Evolutionary conservation across 1,284 basidiomycete species (phyloP).

Genomic region (Kwoniella shivajii): DNA sequence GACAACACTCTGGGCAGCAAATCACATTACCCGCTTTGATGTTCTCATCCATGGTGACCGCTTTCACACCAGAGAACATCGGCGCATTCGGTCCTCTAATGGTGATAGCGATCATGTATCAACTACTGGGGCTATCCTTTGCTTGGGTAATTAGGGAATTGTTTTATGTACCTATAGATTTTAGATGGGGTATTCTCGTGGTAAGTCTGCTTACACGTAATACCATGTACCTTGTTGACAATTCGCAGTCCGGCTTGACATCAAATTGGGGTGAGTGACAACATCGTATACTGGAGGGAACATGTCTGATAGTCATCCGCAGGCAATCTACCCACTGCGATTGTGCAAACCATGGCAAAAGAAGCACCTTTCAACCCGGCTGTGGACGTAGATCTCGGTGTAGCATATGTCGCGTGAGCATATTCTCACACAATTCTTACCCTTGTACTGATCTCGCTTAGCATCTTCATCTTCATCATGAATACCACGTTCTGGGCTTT

Average conservation of each 20-base stretch:
- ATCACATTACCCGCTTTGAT: constrained; percentile 69
- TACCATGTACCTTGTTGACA: neutral
- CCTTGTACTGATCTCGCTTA: constrained; percentile 6
- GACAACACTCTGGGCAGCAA: constrained; percentile 63
- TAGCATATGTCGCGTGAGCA: constrained; percentile 49
- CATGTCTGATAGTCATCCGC: too few species aligned
- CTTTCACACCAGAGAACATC: constrained; percentile 69
- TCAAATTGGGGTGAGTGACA: constrained; percentile 59
- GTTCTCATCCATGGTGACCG: constrained; percentile 75
- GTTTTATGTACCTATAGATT: constrained; percentile 77
- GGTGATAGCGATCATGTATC: constrained; percentile 38
- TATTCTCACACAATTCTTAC: neutral
- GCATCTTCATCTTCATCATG: constrained; percentile 46
- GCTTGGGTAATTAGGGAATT: constrained; percentile 65
- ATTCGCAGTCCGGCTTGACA: constrained; percentile 51
- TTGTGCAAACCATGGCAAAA: constrained; percentile 62
- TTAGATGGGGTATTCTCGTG: constrained; percentile 68
- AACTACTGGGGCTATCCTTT: constrained; percentile 50
- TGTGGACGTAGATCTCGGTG: constrained; percentile 59
- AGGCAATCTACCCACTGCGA: constrained; percentile 61
- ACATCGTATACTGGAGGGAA: too few species aligned
- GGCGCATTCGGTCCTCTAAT: constrained; percentile 61
- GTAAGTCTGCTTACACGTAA: constrained; percentile 57
- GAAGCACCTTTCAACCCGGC: constrained; percentile 60
- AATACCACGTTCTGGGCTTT: constrained; percentile 41